phyloP scores from a whole-genome alignment of 306 rosid species.

The Sechiopsis laciniata region DNA sequence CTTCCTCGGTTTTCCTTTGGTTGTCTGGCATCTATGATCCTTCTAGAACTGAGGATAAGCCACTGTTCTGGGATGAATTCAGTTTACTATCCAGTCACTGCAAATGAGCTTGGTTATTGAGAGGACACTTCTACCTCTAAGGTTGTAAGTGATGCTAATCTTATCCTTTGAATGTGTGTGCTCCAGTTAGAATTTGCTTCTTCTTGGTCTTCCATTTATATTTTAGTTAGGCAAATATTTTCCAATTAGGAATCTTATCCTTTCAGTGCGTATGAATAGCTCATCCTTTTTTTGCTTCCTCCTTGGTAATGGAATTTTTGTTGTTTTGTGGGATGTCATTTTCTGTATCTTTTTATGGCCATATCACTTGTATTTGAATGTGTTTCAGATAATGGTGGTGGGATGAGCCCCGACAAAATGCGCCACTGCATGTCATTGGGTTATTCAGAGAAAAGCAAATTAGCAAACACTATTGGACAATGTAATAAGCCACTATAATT shows the following conservation, averaged over 20 bases:
- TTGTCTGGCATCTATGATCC: too few species aligned
- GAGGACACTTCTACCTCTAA: too few species aligned
- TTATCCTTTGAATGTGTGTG: too few species aligned
- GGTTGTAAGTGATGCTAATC: too few species aligned
- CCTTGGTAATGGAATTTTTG: not conserved
- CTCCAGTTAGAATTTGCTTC: not conserved
- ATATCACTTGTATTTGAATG: constrained; percentile 19
- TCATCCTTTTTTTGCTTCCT: not conserved
- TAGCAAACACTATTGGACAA: constrained; percentile 91
- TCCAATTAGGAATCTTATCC: not conserved
- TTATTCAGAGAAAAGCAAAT: constrained; percentile 77
- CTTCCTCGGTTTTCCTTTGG: too few species aligned
- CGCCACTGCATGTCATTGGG: constrained; percentile 99
- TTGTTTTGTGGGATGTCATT: not conserved
- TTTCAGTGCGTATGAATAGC: not conserved
- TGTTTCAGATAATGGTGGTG: constrained; percentile 96
- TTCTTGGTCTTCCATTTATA: not conserved
- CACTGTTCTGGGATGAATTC: too few species aligned
- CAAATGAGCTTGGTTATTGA: too few species aligned
- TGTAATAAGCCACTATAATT: constrained; percentile 33
- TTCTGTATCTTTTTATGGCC: constrained; percentile 15
- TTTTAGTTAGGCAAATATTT: not conserved
- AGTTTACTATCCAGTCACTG: too few species aligned
- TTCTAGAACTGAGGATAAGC: too few species aligned
- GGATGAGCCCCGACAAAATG: constrained; percentile 96